Evolutionary conservation across 345 rosid species (phyloP), one percentile per base, ranked within the genome.

Genomic region (Psidium friedrichsthalianum): DNA sequence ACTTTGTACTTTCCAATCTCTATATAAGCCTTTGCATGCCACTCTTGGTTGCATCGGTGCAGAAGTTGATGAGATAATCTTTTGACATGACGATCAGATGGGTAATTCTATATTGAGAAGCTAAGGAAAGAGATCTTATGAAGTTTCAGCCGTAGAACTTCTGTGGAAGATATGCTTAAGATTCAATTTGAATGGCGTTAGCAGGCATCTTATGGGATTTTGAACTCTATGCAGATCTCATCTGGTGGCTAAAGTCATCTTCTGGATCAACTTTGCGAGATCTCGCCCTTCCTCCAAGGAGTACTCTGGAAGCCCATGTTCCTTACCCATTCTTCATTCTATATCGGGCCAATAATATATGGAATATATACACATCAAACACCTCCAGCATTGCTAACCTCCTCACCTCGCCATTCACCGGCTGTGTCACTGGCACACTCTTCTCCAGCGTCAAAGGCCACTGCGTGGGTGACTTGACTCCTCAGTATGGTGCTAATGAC

Each of bases 251-350:
- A 96, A 96, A 93, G 93, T 98, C 69, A 94, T 96, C 69, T 98
- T 98, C 95, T 98, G 49, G 99, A 98, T 90, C 99, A 96, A 92
- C 93, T 98, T 49, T 98, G 95, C 80, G 99, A 98, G 93, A 92
- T 92, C 84, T 98, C 99, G 21, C 95, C 95, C 6, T 94, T 92
- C 92, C 99, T 80, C 96, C 99, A 6, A 87, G 98, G 91, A 96
- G 95, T 93, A 88, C 94, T 85, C 97, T 98, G 4, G 99, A 98
- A 91, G 87, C 94, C 29, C 93, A 96, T 27, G 92, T 96, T 84
- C 99, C 99, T 4, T 98, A 91, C 55, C 96, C 16, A 94, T 96
- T 88, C 94, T 98, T 82, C 95, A 96, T 51, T 98, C 99, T 58
- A 91, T 96, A 86, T 98, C 96, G 88, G 89, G 91, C 87, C 99